These are phyloP conservation scores for Diutina rugosa DNA, from an alignment of 1,139 yeast genomes.

Conservation along the genomic window DNA sequence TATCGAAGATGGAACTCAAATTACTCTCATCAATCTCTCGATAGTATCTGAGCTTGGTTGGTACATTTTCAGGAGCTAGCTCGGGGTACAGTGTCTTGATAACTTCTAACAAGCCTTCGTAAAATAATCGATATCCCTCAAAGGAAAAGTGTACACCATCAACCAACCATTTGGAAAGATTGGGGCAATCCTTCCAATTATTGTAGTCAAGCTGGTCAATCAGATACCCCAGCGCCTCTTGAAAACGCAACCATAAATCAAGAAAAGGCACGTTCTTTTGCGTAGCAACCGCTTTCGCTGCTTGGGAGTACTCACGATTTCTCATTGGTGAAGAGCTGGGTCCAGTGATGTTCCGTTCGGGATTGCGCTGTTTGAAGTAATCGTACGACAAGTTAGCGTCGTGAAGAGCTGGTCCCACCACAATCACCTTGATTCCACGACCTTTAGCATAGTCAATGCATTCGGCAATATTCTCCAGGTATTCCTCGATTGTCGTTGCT, in stretches of 20 bases:
- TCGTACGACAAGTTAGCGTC: conserved; percentile 14
- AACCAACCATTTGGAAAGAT: conserved; percentile 10
- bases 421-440: conserved; percentile 32
- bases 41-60: conserved; percentile 23
- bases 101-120: conserved; percentile 21
- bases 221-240: conserved; percentile 10
- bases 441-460: conserved; percentile 25
- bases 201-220: conserved; percentile 7
- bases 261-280: conserved; percentile 36
- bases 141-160: conserved; percentile 68
- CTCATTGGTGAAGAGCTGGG: conserved; percentile 5
- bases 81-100: conserved; percentile 37
- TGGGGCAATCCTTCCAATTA: conserved; percentile 4
- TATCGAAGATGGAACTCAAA: conserved; percentile 2
- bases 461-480: conserved; percentile 26
- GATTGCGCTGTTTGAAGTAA: conserved; percentile 8
- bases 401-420: conserved; percentile 56
- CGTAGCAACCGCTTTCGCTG: conserved; percentile 31
- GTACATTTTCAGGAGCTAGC: conserved; percentile 22
- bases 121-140: conserved; percentile 43
- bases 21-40: conserved; percentile 13
- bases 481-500: conserved; percentile 38
- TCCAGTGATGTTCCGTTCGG: conserved; percentile 13
- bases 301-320: conserved; percentile 36
- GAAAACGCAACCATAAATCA: conserved; percentile 37